Base-by-base conservation (phyloP, 176 grass and related monocot species). In the Dactylis glomerata region DNA sequence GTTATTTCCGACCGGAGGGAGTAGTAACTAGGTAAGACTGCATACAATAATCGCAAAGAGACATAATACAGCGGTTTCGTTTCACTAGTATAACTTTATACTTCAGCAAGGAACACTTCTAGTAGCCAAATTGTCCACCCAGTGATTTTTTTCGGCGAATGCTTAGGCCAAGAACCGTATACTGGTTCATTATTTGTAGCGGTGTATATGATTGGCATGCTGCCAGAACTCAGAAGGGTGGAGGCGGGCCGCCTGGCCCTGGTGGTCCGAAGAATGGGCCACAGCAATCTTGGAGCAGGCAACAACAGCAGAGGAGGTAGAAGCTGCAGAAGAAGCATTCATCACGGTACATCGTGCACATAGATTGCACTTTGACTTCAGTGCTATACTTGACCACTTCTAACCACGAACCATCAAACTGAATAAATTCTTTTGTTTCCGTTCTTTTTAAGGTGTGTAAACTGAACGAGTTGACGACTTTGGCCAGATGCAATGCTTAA, bases 241-340 rank as follows among this genome's bases (percentile, higher is more conserved):
- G 88, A 4, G 89, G 89, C 9, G 68, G 87, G 24, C 89, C 86
- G 11, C 54, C 69, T 2, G 77, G 86, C 5, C 87, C 87, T 3
- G 54, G 82, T 10, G 37, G 68, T 11, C 86, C 76, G 16, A 87
- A 75, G 55, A 92, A 46, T 36, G 49, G 75, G 4, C 80, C 70
- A 31, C 85, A 87, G 26, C 81, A 89, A 23, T 95, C 75, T 70
- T 92, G 90, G 46, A 88, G 63, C 34, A 89, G 26, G 62, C 84
- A 84, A 84, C 88, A 88, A 32, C 91, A 93, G 54, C 88, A 93
- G 45, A 93, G 78, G 31, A 83, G 45, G 55, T 87, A 87, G 64
- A 90, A 31, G 45, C 80, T 91, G 82, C 69, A 80, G 61, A 51
- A 74, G 63, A 31, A 46, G 11, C 20, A 15, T 41, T 46, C 20